Evolutionary conservation across 371 early-diverging fungal species (phyloP).

Genomic region (Rhizomucor pusillus): DNA sequence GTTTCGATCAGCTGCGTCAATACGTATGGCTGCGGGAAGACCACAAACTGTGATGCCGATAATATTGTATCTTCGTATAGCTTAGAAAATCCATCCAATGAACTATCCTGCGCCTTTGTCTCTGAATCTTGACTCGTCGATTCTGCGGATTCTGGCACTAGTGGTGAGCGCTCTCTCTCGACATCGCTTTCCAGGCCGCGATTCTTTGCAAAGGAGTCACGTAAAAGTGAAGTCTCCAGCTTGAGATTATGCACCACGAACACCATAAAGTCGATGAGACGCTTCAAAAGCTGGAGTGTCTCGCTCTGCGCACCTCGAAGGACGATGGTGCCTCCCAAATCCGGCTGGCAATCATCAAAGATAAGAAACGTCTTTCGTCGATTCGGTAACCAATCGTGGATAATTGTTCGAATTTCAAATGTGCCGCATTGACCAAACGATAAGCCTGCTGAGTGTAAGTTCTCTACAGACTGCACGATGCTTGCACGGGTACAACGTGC

Average conservation of each 20-base stretch:
- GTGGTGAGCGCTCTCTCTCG: slow-evolving; percentile 11
- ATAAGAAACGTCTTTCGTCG: slow-evolving; percentile 82
- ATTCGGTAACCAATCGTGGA: slow-evolving; percentile 76
- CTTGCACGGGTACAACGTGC: slow-evolving; percentile 87
- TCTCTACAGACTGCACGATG: slow-evolving; percentile 81
- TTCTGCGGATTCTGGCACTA: slow-evolving; percentile 1
- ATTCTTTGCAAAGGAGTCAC: slow-evolving; percentile 48
- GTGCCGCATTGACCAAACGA: slow-evolving; percentile 80
- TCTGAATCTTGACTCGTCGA: not conserved
- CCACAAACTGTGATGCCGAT: slow-evolving; percentile 85
- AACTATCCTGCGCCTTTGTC: not conserved
- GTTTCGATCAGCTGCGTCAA: slow-evolving; percentile 66
- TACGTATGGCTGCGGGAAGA: slow-evolving; percentile 82
- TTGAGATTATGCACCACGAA: slow-evolving; percentile 83
- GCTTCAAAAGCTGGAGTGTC: slow-evolving; percentile 70
- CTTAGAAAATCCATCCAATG: slow-evolving; percentile 24
- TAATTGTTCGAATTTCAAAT: slow-evolving; percentile 78
- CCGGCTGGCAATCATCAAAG: slow-evolving; percentile 82
- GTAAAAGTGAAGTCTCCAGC: slow-evolving; percentile 80
- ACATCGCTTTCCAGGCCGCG: slow-evolving; percentile 19
- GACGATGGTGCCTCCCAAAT: slow-evolving; percentile 85
- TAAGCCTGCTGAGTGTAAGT: slow-evolving; percentile 64
- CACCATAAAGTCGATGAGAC: slow-evolving; percentile 77
- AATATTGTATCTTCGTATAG: slow-evolving; percentile 70
- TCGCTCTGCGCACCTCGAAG: slow-evolving; percentile 76